Conservation (phyloP, 495 filamentous ascomycete genomes). For the Schizothecium vesticola region DNA sequence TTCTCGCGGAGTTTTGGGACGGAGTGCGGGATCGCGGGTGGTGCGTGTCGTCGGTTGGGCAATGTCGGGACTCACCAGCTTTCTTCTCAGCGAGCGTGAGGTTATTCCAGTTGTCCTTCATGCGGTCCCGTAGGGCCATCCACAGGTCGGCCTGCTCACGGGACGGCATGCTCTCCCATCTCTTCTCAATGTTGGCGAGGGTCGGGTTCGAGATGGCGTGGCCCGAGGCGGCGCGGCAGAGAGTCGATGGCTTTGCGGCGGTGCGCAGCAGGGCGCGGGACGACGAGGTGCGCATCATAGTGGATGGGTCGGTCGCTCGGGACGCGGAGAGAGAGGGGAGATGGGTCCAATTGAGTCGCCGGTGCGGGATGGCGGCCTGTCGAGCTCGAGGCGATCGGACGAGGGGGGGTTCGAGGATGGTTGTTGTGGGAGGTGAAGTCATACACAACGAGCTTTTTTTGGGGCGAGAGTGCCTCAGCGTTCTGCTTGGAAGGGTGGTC, state of each 20-base stretch:
- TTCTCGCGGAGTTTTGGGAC: background rate
- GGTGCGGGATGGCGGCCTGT: slow-evolving; percentile 27
- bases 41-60: background rate
- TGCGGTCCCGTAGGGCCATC: slow-evolving; percentile 95
- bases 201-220: slow-evolving; percentile 98
- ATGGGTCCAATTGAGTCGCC: slow-evolving; percentile 39
- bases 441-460: slow-evolving; percentile 35
- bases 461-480: slow-evolving; percentile 22
- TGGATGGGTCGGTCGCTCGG: slow-evolving; percentile 18
- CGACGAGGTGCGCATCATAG: slow-evolving; percentile 39
- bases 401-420: slow-evolving; percentile 22
- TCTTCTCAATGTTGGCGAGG: slow-evolving; percentile 96
- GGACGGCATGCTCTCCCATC: slow-evolving; percentile 94
- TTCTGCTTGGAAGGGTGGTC: slow-evolving; percentile 22
- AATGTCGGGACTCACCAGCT: slow-evolving; percentile 60
- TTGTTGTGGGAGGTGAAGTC: slow-evolving; percentile 27
- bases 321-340: slow-evolving; percentile 34
- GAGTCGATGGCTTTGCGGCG: slow-evolving; percentile 32
- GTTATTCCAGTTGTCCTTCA: slow-evolving; percentile 95
- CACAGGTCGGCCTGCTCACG: slow-evolving; percentile 98
- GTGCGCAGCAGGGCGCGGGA: slow-evolving; percentile 38
- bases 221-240: slow-evolving; percentile 58
- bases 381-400: slow-evolving; percentile 20
- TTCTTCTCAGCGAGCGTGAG: slow-evolving; percentile 96
- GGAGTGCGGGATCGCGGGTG: background rate